These are phyloP conservation scores for Candida ovalis DNA, from an alignment of 805 yeast species.

Conservation along the genomic window DNA sequence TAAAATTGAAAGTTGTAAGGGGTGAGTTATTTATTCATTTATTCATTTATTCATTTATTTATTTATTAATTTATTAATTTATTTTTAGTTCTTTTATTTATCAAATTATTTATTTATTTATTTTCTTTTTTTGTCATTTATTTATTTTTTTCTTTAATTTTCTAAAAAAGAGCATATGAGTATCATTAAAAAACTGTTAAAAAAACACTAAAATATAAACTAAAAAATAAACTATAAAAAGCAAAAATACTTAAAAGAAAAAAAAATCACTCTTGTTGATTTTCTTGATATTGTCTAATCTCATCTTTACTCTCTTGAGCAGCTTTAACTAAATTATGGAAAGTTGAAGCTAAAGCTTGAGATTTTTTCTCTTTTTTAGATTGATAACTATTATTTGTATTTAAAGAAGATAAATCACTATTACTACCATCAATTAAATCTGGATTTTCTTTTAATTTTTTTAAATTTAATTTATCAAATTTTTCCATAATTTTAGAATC, in stretches of 20 bases:
- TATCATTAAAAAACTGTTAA: too few species aligned
- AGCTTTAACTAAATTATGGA: slow-evolving; percentile 29
- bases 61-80: neutral
- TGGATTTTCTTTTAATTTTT: neutral
- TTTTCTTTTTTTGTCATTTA: too few species aligned
- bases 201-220: too few species aligned
- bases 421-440: neutral
- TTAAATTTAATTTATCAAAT: slow-evolving; percentile 16
- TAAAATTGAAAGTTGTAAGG: neutral
- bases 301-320: slow-evolving; percentile 31
- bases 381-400: too few species aligned
- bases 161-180: too few species aligned
- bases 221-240: too few species aligned
- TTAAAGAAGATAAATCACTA: neutral
- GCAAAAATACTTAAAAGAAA: neutral
- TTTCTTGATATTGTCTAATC: slow-evolving; percentile 25
- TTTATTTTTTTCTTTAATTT: too few species aligned
- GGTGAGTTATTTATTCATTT: neutral
- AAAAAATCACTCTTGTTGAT: slow-evolving; percentile 11
- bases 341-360: slow-evolving; percentile 24
- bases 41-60: neutral
- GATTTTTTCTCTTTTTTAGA: neutral
- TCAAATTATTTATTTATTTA: too few species aligned
- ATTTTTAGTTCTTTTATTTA: neutral
- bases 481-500: slow-evolving; percentile 40